Conservation (phyloP, 805 yeast genomes). For the Myxozyma geophila region DNA sequence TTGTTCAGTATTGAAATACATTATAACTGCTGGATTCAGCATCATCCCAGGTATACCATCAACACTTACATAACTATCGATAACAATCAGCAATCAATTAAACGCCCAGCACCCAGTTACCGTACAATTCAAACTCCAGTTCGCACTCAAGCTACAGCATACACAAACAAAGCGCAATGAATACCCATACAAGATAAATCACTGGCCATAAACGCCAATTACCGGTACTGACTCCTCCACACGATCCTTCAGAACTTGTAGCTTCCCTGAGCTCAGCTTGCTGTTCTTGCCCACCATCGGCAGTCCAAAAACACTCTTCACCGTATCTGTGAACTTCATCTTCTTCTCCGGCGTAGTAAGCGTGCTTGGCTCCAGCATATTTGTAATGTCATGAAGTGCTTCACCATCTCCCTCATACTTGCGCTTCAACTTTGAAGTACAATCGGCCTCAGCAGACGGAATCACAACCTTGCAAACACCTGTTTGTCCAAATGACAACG, state of each 20-base stretch:
- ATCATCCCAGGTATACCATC: background rate
- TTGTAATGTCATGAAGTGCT: constrained; percentile 10
- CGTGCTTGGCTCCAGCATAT: constrained; percentile 1
- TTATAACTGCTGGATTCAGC: too few relatives aligned
- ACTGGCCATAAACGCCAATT: background rate
- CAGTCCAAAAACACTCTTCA: constrained; percentile 2
- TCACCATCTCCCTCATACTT: background rate
- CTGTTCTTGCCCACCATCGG: background rate
- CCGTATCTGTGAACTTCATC: background rate
- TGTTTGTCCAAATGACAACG: background rate
- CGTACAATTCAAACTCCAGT: too few relatives aligned
- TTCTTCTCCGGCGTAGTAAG: constrained; percentile 6
- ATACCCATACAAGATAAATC: background rate
- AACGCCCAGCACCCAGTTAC: background rate
- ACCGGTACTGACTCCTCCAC: background rate
- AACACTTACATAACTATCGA: background rate
- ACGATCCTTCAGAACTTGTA: constrained; percentile 7
- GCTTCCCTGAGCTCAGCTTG: background rate
- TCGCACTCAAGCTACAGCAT: background rate
- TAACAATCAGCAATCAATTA: background rate
- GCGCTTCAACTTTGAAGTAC: background rate
- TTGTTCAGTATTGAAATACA: too few relatives aligned
- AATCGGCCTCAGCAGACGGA: background rate
- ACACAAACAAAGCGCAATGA: background rate
- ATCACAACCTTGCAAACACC: background rate